phyloP scores from a whole-genome alignment of 352 stramenopile genomes.

The Pythium brachiatum region DNA sequence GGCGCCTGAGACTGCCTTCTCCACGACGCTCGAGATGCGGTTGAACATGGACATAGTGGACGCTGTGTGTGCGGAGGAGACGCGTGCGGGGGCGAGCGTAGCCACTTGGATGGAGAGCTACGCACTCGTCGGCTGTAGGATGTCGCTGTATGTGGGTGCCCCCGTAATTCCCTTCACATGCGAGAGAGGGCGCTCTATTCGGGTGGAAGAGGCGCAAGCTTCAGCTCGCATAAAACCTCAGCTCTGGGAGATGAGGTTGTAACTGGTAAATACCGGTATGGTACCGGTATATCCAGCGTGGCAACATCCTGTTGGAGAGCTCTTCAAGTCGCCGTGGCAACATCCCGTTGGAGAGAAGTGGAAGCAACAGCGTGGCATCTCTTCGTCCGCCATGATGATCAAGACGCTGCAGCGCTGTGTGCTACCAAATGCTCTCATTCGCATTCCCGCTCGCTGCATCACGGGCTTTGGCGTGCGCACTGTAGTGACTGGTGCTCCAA shows the following conservation, averaged over 20 bases:
- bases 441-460: not conserved
- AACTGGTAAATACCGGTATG: not conserved
- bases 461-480: not conserved
- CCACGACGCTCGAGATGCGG: slow-evolving; percentile 25
- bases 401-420: not conserved
- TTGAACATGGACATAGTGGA: slow-evolving; percentile 53
- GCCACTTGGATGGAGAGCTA: not conserved
- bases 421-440: not conserved
- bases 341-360: too few relatives aligned
- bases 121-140: not conserved
- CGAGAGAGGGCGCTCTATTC: not conserved
- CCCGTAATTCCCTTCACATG: not conserved
- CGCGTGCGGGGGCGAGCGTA: not conserved
- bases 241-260: not conserved
- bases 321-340: too few relatives aligned
- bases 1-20: slow-evolving; percentile 73
- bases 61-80: not conserved
- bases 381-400: not conserved
- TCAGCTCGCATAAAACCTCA: not conserved
- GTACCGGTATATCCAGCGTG: not conserved
- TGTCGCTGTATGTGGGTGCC: not conserved
- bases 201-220: not conserved
- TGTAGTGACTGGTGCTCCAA: not conserved
- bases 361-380: not conserved
- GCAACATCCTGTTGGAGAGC: too few relatives aligned